Percentiles rank a stretch among this genome's conserved stretches.
These are phyloP conservation scores for Ascocoryne sarcoides DNA, from an alignment of 2,329 filamentous ascomycete species.

Conservation along the genomic window DNA sequence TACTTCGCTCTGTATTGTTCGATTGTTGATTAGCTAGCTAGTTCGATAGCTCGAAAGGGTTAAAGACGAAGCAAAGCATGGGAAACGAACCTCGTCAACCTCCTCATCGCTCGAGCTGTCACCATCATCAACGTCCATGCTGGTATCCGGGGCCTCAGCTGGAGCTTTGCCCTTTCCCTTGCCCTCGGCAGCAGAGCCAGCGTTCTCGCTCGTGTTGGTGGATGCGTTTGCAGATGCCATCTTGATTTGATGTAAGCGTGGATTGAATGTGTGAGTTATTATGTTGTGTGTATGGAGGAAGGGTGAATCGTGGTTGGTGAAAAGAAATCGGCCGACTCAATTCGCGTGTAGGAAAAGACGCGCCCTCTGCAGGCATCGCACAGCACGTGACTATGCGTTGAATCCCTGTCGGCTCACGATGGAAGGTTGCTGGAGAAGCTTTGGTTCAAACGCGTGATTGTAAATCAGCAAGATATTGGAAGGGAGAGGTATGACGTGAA, in stretches of 20 bases:
- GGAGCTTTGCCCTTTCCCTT: conserved; percentile 86
- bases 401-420: too few species aligned
- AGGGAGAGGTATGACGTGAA: too few species aligned
- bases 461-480: too few species aligned
- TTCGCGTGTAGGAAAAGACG: background rate
- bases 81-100: conserved; percentile 46
- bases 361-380: background rate
- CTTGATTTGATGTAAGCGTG: conserved; percentile 21
- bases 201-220: background rate
- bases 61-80: background rate
- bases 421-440: too few species aligned
- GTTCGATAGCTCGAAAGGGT: conserved; percentile 2
- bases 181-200: conserved; percentile 36
- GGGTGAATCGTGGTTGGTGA: background rate
- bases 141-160: conserved; percentile 44
- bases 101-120: conserved; percentile 62
- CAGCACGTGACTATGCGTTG: conserved; percentile 1
- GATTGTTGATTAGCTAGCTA: too few species aligned
- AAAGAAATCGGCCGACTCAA: background rate
- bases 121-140: conserved; percentile 69
- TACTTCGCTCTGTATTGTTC: conserved; percentile 15
- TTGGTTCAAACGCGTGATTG: too few species aligned
- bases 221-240: conserved; percentile 37
- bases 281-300: background rate
- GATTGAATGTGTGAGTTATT: conserved; percentile 6